Conservation (phyloP, 495 filamentous ascomycete species). For the Talaromyces stipitatus region DNA sequence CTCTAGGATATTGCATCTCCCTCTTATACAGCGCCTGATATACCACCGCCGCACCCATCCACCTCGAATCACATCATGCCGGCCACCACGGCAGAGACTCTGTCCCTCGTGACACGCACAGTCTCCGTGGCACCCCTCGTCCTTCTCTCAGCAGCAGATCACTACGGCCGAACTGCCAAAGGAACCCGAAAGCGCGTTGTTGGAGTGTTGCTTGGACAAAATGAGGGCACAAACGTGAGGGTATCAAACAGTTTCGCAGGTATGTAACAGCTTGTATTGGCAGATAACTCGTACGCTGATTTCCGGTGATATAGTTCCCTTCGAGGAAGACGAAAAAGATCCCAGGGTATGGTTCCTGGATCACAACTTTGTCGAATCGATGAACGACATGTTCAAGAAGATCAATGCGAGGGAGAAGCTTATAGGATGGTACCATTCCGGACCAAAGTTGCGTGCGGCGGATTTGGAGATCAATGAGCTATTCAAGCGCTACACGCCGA, state of each 20-base stretch:
- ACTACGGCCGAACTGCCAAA: slow-evolving; percentile 91
- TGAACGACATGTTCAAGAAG: slow-evolving; percentile 99
- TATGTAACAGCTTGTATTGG: slow-evolving; percentile 31
- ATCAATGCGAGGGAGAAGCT: slow-evolving; percentile 98
- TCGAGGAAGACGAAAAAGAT: slow-evolving; percentile 98
- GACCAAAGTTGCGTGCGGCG: slow-evolving; percentile 91
- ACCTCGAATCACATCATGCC: slow-evolving; percentile 50
- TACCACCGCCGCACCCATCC: neutral
- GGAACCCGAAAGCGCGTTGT: slow-evolving; percentile 90
- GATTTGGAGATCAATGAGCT: slow-evolving; percentile 99
- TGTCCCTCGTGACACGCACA: slow-evolving; percentile 82
- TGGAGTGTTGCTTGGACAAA: slow-evolving; percentile 90
- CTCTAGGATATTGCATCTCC: neutral
- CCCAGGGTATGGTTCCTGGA: slow-evolving; percentile 98
- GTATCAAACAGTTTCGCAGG: slow-evolving; percentile 99
- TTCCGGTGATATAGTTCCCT: slow-evolving; percentile 63
- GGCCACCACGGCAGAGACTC: slow-evolving; percentile 88
- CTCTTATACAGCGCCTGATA: neutral
- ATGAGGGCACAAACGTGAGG: slow-evolving; percentile 86
- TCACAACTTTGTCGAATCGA: slow-evolving; percentile 98
- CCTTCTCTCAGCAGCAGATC: slow-evolving; percentile 95
- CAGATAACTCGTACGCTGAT: neutral
- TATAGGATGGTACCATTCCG: slow-evolving; percentile 99
- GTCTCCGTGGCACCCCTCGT: slow-evolving; percentile 97
- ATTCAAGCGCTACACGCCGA: slow-evolving; percentile 97